Evolutionary conservation across 805 yeast species (phyloP).

Genomic region (Cyberlindnera americana): DNA sequence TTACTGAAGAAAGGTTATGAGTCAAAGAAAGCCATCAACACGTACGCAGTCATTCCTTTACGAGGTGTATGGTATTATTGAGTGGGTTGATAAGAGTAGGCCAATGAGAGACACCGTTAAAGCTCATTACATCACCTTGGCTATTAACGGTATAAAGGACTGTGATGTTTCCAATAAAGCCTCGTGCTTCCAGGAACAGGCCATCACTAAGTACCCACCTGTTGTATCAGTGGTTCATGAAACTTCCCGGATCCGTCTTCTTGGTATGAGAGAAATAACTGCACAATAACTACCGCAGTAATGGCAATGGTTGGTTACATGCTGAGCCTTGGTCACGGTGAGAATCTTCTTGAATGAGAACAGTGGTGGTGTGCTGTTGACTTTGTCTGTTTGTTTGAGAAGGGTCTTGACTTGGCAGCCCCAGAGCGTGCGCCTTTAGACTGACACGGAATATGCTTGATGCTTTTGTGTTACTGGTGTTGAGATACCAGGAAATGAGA

Average conservation of each 20-base stretch:
- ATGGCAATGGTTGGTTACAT: slow-evolving; percentile 97
- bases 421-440: slow-evolving; percentile 97
- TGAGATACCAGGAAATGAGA: slow-evolving; percentile 80
- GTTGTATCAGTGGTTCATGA: slow-evolving; percentile 83
- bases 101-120: slow-evolving; percentile 65
- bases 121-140: slow-evolving; percentile 36
- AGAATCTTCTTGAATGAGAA: slow-evolving; percentile 76
- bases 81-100: slow-evolving; percentile 75
- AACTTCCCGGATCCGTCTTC: slow-evolving; percentile 83
- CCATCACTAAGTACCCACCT: slow-evolving; percentile 47
- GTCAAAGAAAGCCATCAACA: slow-evolving; percentile 64
- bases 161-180: slow-evolving; percentile 32
- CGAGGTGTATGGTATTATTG: slow-evolving; percentile 86
- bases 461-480: slow-evolving; percentile 80
- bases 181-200: slow-evolving; percentile 31
- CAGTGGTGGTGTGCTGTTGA: slow-evolving; percentile 82
- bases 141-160: slow-evolving; percentile 27
- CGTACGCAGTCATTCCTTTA: slow-evolving; percentile 89
- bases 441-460: slow-evolving; percentile 84
- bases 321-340: slow-evolving; percentile 94
- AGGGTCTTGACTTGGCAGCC: slow-evolving; percentile 62
- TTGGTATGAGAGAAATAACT: slow-evolving; percentile 79
- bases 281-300: slow-evolving; percentile 80
- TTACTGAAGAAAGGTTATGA: slow-evolving; percentile 63
- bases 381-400: slow-evolving; percentile 93